A percentile compares a stretch with the other conserved stretches of the same genome.
Conservation (phyloP, 2,329 filamentous ascomycete genomes). For the Madurella fahalii region DNA sequence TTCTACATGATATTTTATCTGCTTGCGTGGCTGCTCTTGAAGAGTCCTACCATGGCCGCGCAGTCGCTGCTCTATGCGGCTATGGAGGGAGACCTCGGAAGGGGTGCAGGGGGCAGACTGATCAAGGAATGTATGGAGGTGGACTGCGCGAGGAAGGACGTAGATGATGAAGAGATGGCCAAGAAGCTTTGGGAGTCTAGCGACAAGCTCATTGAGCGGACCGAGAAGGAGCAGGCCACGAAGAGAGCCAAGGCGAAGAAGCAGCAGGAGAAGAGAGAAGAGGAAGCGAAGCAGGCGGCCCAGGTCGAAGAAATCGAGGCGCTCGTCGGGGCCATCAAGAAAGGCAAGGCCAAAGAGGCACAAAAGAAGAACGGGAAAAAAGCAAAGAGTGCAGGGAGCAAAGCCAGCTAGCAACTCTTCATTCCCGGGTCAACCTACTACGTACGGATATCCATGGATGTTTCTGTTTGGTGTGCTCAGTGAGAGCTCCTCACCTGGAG, state of each 20-base stretch:
- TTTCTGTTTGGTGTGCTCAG: background rate
- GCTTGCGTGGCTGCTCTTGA: constrained; percentile 82
- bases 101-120: constrained; percentile 62
- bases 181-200: constrained; percentile 88
- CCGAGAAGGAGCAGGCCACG: constrained; percentile 74
- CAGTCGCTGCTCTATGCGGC: constrained; percentile 82
- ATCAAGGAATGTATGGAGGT: constrained; percentile 87
- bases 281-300: constrained; percentile 33
- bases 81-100: constrained; percentile 71
- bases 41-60: constrained; percentile 76
- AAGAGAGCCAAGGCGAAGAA: constrained; percentile 43
- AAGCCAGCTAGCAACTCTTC: background rate
- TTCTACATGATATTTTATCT: constrained; percentile 75
- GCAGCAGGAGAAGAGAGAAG: constrained; percentile 32
- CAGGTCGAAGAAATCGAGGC: constrained; percentile 36
- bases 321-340: constrained; percentile 44
- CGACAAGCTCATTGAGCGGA: constrained; percentile 74
- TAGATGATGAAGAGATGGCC: constrained; percentile 72
- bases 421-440: background rate
- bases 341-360: constrained; percentile 35
- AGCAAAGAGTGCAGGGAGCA: background rate
- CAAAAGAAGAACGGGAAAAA: constrained; percentile 6
- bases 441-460: background rate
- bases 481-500: constrained; percentile 3
- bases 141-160: constrained; percentile 65